Percentiles rank a stretch among this genome's conserved stretches.
These are phyloP conservation scores for Apiospora aurea DNA, from an alignment of 2,329 filamentous ascomycete species.

Conservation along the genomic window DNA sequence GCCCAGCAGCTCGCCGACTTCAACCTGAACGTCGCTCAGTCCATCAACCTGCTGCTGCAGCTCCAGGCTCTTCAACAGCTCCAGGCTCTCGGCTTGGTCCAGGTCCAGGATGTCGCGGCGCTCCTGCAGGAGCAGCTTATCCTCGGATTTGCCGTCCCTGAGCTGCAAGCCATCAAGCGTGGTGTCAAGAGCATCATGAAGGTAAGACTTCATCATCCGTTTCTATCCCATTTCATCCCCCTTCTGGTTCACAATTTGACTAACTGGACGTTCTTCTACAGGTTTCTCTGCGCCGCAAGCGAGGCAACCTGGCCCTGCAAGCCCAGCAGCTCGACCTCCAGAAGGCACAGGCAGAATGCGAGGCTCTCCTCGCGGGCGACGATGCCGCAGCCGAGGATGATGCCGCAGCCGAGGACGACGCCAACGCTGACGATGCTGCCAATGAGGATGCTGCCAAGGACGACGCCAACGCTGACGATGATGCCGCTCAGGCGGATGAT, in stretches of 20 bases:
- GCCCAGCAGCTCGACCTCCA: slow-evolving; percentile 13
- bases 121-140: slow-evolving; percentile 37
- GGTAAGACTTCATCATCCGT: slow-evolving; percentile 27
- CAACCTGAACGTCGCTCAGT: slow-evolving; percentile 33
- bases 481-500: neutral
- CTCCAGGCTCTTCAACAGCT: slow-evolving; percentile 40
- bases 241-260: slow-evolving; percentile 28
- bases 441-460: neutral
- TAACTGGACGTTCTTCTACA: slow-evolving; percentile 6
- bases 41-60: slow-evolving; percentile 40
- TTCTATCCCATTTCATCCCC: no score
- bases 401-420: neutral
- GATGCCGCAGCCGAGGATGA: neutral
- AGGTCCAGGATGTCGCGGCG: slow-evolving; percentile 25
- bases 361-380: neutral
- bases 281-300: neutral
- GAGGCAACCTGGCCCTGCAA: slow-evolving; percentile 15
- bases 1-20: slow-evolving; percentile 31
- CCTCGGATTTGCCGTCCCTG: slow-evolving; percentile 33
- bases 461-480: slow-evolving; percentile 18
- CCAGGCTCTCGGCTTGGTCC: slow-evolving; percentile 37
- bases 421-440: neutral
- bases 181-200: slow-evolving; percentile 35
- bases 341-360: slow-evolving; percentile 4
- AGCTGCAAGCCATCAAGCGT: slow-evolving; percentile 35